These are phyloP conservation scores for Avicennia marina DNA, from an alignment of 257 asterid genomes.

Conservation along the genomic window DNA sequence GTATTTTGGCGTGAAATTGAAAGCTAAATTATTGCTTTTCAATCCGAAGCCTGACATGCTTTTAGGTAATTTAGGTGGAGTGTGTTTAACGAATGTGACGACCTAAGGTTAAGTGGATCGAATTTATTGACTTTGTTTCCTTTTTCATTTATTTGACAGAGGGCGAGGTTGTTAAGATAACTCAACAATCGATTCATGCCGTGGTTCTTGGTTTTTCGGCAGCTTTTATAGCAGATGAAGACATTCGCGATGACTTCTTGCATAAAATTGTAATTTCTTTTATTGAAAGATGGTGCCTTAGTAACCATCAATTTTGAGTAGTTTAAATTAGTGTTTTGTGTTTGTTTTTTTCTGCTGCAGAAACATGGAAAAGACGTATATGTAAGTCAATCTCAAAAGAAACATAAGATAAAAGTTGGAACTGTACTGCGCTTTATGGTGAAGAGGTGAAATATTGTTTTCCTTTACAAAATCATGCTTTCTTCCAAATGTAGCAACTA, in stretches of 20 bases:
- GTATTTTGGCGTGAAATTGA: slow-evolving; percentile 50
- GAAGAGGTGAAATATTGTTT: slow-evolving; percentile 42
- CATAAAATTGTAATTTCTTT: slow-evolving; percentile 45
- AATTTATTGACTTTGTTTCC: neutral
- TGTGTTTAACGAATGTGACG: neutral
- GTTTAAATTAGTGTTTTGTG: neutral
- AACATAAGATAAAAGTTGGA: slow-evolving; percentile 68
- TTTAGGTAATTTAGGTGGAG: slow-evolving; percentile 37
- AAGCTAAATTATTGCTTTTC: slow-evolving; percentile 58
- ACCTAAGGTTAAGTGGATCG: neutral
- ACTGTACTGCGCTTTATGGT: slow-evolving; percentile 58
- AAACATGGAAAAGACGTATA: slow-evolving; percentile 51
- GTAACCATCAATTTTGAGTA: neutral
- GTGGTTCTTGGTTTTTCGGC: slow-evolving; percentile 80
- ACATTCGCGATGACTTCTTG: slow-evolving; percentile 61
- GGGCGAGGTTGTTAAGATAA: slow-evolving; percentile 72
- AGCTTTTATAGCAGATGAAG: slow-evolving; percentile 51
- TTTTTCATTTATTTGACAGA: slow-evolving; percentile 33
- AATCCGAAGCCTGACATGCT: slow-evolving; percentile 64
- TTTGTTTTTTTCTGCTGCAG: slow-evolving; percentile 34
- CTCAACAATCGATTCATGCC: slow-evolving; percentile 51
- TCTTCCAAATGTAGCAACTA: no score
- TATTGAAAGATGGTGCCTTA: slow-evolving; percentile 10
- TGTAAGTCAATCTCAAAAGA: slow-evolving; percentile 46
- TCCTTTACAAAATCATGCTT: neutral